Conservation (phyloP, 2,329 filamentous ascomycete genomes). For the Microcyclospora pomicola region DNA sequence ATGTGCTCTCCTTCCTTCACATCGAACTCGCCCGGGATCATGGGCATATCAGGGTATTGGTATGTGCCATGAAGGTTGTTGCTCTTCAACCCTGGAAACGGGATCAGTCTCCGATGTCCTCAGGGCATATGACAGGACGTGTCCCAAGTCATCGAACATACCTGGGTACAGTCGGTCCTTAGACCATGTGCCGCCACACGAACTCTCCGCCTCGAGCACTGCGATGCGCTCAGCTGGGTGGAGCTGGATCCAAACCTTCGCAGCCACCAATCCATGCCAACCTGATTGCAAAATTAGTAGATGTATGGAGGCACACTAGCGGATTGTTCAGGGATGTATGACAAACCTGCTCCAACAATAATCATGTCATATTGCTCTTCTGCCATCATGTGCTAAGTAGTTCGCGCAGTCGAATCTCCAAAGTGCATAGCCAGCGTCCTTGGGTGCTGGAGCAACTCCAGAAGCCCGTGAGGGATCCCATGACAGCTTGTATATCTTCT, state of each 20-base stretch:
- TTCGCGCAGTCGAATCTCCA: too few species aligned
- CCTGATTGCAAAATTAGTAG: slow-evolving; percentile 15
- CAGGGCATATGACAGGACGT: too few species aligned
- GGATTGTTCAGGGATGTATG: not conserved
- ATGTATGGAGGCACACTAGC: slow-evolving; percentile 1
- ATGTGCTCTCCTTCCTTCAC: slow-evolving; percentile 44
- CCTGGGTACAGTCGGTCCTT: slow-evolving; percentile 50
- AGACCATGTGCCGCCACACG: slow-evolving; percentile 57
- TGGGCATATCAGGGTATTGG: slow-evolving; percentile 61
- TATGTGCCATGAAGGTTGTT: slow-evolving; percentile 64
- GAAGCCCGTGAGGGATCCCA: too few species aligned
- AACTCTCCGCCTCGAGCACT: slow-evolving; percentile 29
- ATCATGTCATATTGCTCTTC: slow-evolving; percentile 22
- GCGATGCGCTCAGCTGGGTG: slow-evolving; percentile 26
- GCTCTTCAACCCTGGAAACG: slow-evolving; percentile 40
- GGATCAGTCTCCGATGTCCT: too few species aligned
- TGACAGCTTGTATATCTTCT: too few species aligned
- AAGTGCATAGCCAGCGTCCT: too few species aligned
- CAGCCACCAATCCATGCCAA: slow-evolving; percentile 33
- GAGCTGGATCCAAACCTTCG: slow-evolving; percentile 35
- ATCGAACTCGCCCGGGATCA: slow-evolving; percentile 35
- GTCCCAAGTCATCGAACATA: too few species aligned
- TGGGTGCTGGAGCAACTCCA: too few species aligned
- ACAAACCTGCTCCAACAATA: slow-evolving; percentile 36
- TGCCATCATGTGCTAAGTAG: too few species aligned